Evolutionary conservation across 2,329 filamentous ascomycete species (phyloP).

Genomic region (Amesomyces nigricolor): DNA sequence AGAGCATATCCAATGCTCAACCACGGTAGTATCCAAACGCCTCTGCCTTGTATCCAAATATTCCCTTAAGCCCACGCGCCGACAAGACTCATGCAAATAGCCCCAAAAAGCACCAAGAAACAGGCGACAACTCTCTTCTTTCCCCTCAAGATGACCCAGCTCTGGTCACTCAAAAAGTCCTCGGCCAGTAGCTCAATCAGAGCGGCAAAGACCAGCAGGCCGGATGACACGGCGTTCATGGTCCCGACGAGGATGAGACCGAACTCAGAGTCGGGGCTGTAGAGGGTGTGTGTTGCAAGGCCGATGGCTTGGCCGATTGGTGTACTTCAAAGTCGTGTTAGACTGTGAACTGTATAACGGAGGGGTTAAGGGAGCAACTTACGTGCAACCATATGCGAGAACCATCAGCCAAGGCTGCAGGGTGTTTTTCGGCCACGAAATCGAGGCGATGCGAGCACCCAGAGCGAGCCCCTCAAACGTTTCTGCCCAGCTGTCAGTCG

Average conservation of each 20-base stretch:
- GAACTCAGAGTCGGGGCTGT: constrained; percentile 69
- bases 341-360: not conserved
- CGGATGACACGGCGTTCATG: constrained; percentile 80
- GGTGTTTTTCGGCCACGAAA: constrained; percentile 69
- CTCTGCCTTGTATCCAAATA: not conserved
- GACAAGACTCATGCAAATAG: constrained; percentile 64
- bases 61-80: constrained; percentile 56
- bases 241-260: constrained; percentile 77
- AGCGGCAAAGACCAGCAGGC: constrained; percentile 74
- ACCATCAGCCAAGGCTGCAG: constrained; percentile 80
- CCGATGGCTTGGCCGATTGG: constrained; percentile 81
- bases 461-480: constrained; percentile 85
- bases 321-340: constrained; percentile 56
- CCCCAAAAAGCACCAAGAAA: constrained; percentile 56
- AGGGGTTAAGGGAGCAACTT: constrained; percentile 27
- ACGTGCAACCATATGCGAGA: constrained; percentile 55
- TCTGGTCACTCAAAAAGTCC: constrained; percentile 77
- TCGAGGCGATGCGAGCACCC: constrained; percentile 74
- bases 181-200: constrained; percentile 80
- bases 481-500: constrained; percentile 41
- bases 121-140: constrained; percentile 57
- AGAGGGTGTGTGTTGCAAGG: constrained; percentile 68
- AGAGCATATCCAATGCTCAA: too few species aligned
- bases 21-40: too few species aligned
- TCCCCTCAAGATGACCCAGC: constrained; percentile 60